These are phyloP conservation scores for Heliamphora exappendiculata DNA, from an alignment of 148 eudicot species.

Conservation along the genomic window DNA sequence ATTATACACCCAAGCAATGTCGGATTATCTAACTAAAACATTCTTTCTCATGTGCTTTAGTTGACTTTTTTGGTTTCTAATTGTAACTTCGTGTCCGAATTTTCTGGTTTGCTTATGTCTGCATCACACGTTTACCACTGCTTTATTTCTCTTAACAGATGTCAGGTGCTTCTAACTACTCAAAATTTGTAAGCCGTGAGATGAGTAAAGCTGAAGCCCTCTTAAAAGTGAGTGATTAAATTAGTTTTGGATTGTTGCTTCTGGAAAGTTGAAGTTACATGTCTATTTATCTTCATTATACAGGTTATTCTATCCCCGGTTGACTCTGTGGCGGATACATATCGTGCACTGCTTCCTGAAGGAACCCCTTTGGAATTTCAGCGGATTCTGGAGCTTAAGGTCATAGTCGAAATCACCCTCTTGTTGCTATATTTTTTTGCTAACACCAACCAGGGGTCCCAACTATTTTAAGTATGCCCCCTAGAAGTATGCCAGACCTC, in stretches of 20 bases:
- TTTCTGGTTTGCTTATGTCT: neutral
- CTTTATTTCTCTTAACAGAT: constrained; percentile 34
- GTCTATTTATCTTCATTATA: constrained; percentile 14
- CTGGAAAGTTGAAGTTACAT: neutral
- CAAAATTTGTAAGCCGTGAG: constrained; percentile 90
- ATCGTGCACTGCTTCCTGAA: constrained; percentile 91
- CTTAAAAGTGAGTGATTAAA: constrained; percentile 46
- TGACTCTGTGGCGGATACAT: constrained; percentile 96
- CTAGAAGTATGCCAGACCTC: neutral
- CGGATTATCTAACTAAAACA: too few species aligned
- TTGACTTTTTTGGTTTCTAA: neutral
- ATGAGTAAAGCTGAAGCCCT: constrained; percentile 99
- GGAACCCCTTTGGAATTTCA: constrained; percentile 89
- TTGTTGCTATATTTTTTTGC: neutral
- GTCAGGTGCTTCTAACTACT: constrained; percentile 79
- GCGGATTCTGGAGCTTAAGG: constrained; percentile 94
- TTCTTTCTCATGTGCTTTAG: neutral
- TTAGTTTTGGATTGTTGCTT: constrained; percentile 3
- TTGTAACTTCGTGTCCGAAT: neutral
- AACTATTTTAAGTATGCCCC: neutral
- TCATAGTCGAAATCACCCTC: constrained; percentile 2
- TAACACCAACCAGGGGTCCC: neutral
- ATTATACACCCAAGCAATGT: too few species aligned
- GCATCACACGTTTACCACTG: neutral
- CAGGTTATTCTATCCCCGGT: constrained; percentile 94